Percentiles rank a stretch among this genome's conserved stretches.
Evolutionary conservation across 768 basidiomycete genomes (phyloP).

Genomic region (Neoboletus brunneissimus): DNA sequence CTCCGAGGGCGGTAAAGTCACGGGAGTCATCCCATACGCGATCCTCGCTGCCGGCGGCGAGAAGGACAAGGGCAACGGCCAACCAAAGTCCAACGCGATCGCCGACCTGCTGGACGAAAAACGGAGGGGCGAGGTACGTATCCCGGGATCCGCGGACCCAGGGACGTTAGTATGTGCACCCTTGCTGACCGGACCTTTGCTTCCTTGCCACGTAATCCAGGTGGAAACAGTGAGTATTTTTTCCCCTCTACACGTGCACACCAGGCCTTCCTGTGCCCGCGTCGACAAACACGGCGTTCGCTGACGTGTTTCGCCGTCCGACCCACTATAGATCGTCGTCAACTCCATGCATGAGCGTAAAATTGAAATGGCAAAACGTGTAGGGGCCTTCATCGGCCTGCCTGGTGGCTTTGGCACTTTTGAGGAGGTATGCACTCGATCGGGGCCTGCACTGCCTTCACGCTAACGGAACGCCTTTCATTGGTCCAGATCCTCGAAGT

Average conservation of each 20-base stretch:
- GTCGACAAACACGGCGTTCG: background rate
- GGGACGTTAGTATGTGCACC: too few relatives aligned
- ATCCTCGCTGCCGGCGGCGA: conserved; percentile 69
- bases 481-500: conserved; percentile 75
- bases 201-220: conserved; percentile 8
- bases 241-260: conserved; percentile 1
- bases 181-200: conserved; percentile 11
- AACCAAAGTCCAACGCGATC: conserved; percentile 18
- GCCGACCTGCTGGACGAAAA: conserved; percentile 30
- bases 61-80: conserved; percentile 41
- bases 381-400: conserved; percentile 78
- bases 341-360: conserved; percentile 89
- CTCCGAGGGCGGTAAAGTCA: conserved; percentile 61
- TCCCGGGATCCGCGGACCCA: background rate
- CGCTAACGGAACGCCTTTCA: conserved; percentile 1
- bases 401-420: conserved; percentile 96
- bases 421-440: conserved; percentile 60
- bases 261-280: background rate
- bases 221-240: conserved; percentile 32
- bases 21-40: conserved; percentile 75
- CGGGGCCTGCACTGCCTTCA: background rate
- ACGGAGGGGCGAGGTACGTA: conserved; percentile 35
- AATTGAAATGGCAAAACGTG: conserved; percentile 81
- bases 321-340: conserved; percentile 56
- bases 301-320: conserved; percentile 5